Evolutionary conservation across 164 flowering plant genomes (phyloP), one percentile per base, ranked within the genome.

Genomic region (Tetrastigma voinierianum): DNA sequence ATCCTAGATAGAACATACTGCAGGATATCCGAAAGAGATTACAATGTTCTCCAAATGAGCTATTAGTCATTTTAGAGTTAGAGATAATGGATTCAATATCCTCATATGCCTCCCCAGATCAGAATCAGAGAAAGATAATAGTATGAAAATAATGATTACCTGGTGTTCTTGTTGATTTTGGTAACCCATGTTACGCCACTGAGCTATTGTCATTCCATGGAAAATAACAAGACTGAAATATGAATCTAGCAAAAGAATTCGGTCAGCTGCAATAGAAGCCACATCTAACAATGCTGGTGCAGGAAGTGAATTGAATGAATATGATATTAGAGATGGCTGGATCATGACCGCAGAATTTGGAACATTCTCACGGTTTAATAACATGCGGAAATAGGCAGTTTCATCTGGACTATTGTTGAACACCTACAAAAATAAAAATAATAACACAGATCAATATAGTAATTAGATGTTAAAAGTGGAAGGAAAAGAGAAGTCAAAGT

Each of bases 381-480:
- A 66, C 87, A 95, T 89, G 69, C 97, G 93, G 75, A 95, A 95
- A 75, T 92, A 92, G 61, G 99, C 99, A 2, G 98, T 95, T 76
- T 95, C 98, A 77, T 95, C 98, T 44, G 99, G 99, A 78, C 99
- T 95, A 75, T 95, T 95, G 72, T 95, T 95, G 59, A 95, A 95
- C 52, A 95, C 99, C 99, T 95, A 79, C 64, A 57, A 65, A 57
- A 65, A 25, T 23, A 49, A 49, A 51, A 53, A 13, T 20, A 64
- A 51, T 57, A 66, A 62, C 18, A 6, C 15, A 20, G 19, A 13
- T 48, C 20, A 24, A 46, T 54, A 59, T 40, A 20, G 5, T 53
- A 51, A 68, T 14, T 19, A 45, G 52, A 68, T 15, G 13, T n/a
- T 11, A 16, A 10, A 45, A 46, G 10, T 23, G 21, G 48, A 44